Conservation (phyloP, 2,329 filamentous ascomycete species). For the Scedosporium apiospermum region DNA sequence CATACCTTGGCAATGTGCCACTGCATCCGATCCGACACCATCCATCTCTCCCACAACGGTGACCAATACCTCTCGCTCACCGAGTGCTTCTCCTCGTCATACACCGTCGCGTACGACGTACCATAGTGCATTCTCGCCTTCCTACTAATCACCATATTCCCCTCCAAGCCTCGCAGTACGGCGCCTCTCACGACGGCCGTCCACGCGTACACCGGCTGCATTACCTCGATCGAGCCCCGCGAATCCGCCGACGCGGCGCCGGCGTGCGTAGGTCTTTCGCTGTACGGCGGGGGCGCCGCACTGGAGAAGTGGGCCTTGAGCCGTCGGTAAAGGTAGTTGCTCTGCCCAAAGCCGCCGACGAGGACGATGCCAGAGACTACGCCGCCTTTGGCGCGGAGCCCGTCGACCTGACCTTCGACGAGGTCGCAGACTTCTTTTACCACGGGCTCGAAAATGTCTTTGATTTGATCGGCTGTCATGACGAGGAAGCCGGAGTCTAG, state of each 20-base stretch:
- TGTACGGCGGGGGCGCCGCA: slow-evolving; percentile 52
- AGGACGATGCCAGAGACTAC: slow-evolving; percentile 67
- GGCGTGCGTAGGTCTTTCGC: slow-evolving; percentile 60
- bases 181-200: slow-evolving; percentile 72
- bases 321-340: slow-evolving; percentile 63
- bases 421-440: slow-evolving; percentile 61
- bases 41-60: slow-evolving; percentile 72
- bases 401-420: slow-evolving; percentile 57
- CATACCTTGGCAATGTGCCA: slow-evolving; percentile 73
- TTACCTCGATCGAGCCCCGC: slow-evolving; percentile 59
- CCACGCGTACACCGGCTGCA: slow-evolving; percentile 77
- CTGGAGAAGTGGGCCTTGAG: slow-evolving; percentile 60
- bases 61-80: slow-evolving; percentile 70
- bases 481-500: slow-evolving; percentile 69
- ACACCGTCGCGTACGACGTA: slow-evolving; percentile 72
- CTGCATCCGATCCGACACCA: slow-evolving; percentile 76
- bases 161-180: slow-evolving; percentile 64
- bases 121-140: slow-evolving; percentile 71
- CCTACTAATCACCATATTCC: slow-evolving; percentile 68
- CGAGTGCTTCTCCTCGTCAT: slow-evolving; percentile 65
- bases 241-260: slow-evolving; percentile 35
- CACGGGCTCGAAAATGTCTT: slow-evolving; percentile 67
- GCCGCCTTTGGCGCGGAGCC: slow-evolving; percentile 50
- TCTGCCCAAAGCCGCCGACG: slow-evolving; percentile 74
- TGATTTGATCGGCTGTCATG: slow-evolving; percentile 60